phyloP scores from a whole-genome alignment of 257 asterid species.

The Echites panduratus region DNA sequence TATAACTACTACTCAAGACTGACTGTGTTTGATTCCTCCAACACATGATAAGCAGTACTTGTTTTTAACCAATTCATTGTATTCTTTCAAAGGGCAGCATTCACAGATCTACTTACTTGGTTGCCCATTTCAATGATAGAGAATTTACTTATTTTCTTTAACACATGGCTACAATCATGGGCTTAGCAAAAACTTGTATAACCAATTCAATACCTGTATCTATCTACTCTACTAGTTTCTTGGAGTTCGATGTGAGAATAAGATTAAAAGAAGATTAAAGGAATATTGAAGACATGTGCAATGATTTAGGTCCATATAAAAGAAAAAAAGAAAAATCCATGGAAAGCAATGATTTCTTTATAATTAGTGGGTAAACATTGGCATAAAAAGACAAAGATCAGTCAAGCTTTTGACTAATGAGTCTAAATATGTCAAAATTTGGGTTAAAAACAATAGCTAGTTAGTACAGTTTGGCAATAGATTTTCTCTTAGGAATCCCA shows the following conservation, averaged over 20 bases:
- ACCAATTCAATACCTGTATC: slow-evolving; percentile 20
- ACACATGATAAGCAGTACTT: slow-evolving; percentile 23
- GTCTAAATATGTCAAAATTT: slow-evolving; percentile 15
- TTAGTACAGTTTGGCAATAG: not conserved
- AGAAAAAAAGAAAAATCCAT: not conserved
- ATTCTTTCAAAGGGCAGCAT: slow-evolving; percentile 2
- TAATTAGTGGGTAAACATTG: slow-evolving; percentile 5
- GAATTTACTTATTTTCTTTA: slow-evolving; percentile 3
- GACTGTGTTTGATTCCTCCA: slow-evolving; percentile 31
- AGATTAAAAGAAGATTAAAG: slow-evolving; percentile 21
- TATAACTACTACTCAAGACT: slow-evolving; percentile 22
- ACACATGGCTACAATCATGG: slow-evolving; percentile 23
- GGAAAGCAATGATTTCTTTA: slow-evolving; percentile 15
- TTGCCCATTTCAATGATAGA: not conserved
- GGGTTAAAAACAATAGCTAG: not conserved
- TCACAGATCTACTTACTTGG: not conserved
- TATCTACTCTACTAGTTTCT: slow-evolving; percentile 16
- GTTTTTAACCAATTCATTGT: slow-evolving; percentile 24
- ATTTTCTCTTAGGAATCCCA: not conserved
- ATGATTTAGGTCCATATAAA: slow-evolving; percentile 27
- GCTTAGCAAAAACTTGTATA: slow-evolving; percentile 8
- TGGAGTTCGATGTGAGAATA: slow-evolving; percentile 16
- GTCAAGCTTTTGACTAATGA: slow-evolving; percentile 31
- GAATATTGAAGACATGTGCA: slow-evolving; percentile 39
- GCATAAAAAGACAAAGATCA: not conserved